Evolutionary conservation across 2,329 filamentous ascomycete species (phyloP).

Genomic region (Fusarium ambrosium): DNA sequence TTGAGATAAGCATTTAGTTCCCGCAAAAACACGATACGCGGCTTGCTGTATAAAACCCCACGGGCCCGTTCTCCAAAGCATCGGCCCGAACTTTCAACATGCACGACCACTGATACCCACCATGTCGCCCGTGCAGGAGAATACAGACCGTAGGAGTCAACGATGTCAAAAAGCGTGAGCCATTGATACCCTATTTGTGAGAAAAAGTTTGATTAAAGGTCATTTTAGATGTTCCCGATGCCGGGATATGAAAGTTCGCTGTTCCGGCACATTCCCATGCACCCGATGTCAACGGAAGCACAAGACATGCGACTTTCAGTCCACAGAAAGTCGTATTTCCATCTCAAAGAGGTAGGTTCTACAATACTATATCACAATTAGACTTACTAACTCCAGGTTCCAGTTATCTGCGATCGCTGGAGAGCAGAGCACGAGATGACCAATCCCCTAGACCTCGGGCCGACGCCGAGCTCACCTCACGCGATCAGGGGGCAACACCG

Average conservation of each 20-base stretch:
- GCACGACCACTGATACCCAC: background rate
- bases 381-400: background rate
- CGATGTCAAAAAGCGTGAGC: background rate
- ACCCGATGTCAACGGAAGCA: background rate
- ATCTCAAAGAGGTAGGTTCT: background rate
- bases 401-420: background rate
- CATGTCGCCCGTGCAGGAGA: background rate
- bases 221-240: background rate
- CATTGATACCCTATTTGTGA: accelerated
- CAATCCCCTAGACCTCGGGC: background rate
- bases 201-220: background rate
- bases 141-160: background rate
- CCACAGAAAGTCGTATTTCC: background rate
- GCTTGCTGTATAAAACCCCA: background rate
- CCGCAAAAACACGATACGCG: background rate
- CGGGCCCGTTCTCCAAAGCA: background rate
- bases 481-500: background rate
- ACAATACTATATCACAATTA: accelerated
- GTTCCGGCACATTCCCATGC: background rate
- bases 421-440: background rate
- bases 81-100: background rate
- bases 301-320: background rate
- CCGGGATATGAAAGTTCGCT: background rate
- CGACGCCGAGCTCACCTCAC: background rate
- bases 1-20: background rate